Conservation (phyloP, 2,329 filamentous ascomycete species). For the Pseudogymnoascus sp. region DNA sequence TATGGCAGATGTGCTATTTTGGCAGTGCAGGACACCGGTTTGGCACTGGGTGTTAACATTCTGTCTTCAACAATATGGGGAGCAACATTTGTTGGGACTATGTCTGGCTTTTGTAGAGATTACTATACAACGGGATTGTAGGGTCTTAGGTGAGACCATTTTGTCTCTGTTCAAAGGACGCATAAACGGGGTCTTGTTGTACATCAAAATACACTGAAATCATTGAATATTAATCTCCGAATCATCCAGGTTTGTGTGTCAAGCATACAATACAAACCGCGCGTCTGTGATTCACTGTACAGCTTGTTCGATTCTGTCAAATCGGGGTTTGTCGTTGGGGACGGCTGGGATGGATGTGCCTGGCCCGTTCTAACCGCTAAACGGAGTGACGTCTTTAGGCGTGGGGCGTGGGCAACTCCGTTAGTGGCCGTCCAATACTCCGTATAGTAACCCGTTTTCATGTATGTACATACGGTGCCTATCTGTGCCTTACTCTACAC, state of each 20-base stretch:
- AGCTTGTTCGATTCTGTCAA: background rate
- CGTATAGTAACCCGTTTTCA: slow-evolving; percentile 2
- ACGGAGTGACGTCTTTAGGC: background rate
- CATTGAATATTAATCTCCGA: background rate
- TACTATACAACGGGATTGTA: background rate
- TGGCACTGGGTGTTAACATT: background rate
- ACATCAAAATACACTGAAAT: background rate
- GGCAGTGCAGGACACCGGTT: background rate
- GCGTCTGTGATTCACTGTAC: background rate
- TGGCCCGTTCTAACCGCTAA: background rate
- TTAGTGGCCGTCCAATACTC: slow-evolving; percentile 4
- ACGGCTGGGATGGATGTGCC: background rate
- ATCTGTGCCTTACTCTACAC: background rate
- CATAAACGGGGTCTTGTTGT: background rate
- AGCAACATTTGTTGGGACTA: background rate
- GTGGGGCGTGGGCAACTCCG: slow-evolving; percentile 1
- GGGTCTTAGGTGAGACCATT: background rate
- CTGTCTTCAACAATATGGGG: background rate
- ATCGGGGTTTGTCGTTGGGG: background rate
- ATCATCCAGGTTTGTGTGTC: background rate
- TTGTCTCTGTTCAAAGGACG: background rate
- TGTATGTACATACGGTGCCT: background rate
- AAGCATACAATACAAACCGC: background rate
- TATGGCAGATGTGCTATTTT: background rate
- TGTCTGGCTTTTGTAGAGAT: background rate